A percentile compares a stretch with the other conserved stretches of the same genome.
These are phyloP conservation scores for Talaromyces wortmannii DNA, from an alignment of 495 filamentous ascomycete species.

Conservation along the genomic window DNA sequence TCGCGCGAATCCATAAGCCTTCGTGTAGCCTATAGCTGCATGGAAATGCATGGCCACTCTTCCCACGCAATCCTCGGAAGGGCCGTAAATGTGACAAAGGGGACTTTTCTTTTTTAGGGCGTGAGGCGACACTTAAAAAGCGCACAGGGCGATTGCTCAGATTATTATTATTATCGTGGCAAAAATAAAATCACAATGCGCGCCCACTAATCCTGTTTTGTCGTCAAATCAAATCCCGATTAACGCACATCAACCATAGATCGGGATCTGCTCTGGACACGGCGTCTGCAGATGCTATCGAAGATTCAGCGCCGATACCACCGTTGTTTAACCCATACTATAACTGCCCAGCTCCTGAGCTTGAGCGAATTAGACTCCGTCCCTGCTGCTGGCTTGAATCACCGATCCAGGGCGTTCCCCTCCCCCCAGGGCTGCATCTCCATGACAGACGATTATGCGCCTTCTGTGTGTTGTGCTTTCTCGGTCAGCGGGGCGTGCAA, in stretches of 20 bases:
- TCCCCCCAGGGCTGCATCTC: not conserved
- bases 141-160: not conserved
- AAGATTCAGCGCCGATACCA: not conserved
- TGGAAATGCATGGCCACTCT: too few relatives aligned
- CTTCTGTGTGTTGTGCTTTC: not conserved
- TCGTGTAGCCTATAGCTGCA: not conserved
- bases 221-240: not conserved
- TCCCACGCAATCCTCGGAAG: too few relatives aligned
- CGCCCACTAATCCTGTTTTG: not conserved
- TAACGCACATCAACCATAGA: not conserved
- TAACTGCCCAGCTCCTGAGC: not conserved
- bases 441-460: not conserved
- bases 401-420: too few relatives aligned
- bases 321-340: not conserved
- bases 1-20: too few relatives aligned
- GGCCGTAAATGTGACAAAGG: not conserved
- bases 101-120: not conserved
- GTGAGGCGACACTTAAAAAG: not conserved
- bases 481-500: not conserved
- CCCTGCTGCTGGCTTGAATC: not conserved
- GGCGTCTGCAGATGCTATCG: not conserved
- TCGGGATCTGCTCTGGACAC: not conserved
- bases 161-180: not conserved
- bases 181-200: not conserved
- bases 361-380: not conserved